These are phyloP conservation scores for Theobroma grandiflorum DNA, from an alignment of 441 rosid genomes.

Conservation along the genomic window DNA sequence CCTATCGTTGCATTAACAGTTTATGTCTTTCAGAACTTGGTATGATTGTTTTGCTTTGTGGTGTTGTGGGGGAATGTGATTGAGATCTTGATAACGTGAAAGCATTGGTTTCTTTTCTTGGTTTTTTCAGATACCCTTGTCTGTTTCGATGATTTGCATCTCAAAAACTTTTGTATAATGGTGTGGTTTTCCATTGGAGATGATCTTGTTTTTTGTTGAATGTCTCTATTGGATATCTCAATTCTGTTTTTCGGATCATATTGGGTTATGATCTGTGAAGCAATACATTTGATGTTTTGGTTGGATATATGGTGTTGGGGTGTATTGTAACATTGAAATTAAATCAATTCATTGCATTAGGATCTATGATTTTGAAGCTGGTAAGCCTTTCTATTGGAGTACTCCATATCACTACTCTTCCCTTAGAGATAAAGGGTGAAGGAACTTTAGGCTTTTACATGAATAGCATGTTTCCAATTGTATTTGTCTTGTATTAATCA, in stretches of 20 bases:
- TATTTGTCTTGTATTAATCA: not conserved
- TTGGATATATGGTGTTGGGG: not conserved
- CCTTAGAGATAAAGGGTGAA: not conserved
- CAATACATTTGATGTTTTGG: conserved; percentile 11
- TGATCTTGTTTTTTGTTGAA: conserved; percentile 5
- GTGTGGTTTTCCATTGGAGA: not conserved
- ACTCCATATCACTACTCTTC: not conserved
- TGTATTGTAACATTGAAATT: not conserved
- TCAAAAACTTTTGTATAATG: not conserved
- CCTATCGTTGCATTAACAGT: not conserved
- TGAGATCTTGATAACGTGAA: not conserved
- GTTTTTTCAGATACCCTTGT: not conserved
- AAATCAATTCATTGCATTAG: not conserved
- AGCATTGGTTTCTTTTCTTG: conserved; percentile 2
- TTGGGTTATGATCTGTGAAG: not conserved
- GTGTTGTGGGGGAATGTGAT: not conserved
- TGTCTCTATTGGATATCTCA: conserved; percentile 3
- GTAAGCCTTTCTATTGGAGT: not conserved
- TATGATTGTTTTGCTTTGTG: not conserved
- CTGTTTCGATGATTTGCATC: conserved; percentile 16
- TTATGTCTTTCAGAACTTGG: not conserved
- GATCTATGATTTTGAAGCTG: not conserved
- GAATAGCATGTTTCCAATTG: not conserved
- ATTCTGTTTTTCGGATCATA: conserved; percentile 13
- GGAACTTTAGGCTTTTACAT: not conserved